Evolutionary conservation across 2,329 filamentous ascomycete species (phyloP).

Genomic region (Cladophialophora exuberans): DNA sequence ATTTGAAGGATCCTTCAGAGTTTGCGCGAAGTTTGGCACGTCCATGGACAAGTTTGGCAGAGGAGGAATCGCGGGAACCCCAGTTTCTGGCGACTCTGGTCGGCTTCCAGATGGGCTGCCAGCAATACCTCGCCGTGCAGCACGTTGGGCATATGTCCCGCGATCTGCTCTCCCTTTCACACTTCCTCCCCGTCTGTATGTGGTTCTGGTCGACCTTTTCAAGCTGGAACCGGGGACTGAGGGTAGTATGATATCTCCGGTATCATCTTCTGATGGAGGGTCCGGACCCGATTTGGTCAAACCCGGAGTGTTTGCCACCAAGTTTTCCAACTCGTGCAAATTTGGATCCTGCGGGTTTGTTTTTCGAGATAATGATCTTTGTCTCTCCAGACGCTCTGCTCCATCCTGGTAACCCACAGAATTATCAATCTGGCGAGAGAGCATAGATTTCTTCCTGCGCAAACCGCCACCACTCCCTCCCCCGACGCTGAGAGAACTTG

Average conservation of each 20-base stretch:
- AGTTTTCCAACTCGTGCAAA: constrained; percentile 70
- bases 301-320: constrained; percentile 71
- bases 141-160: constrained; percentile 73
- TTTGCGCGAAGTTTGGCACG: constrained; percentile 49
- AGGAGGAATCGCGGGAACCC: constrained; percentile 36
- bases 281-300: constrained; percentile 59
- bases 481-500: constrained; percentile 32
- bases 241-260: constrained; percentile 69
- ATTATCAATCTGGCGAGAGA: constrained; percentile 87
- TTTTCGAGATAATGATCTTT: constrained; percentile 64
- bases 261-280: constrained; percentile 63
- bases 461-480: constrained; percentile 60
- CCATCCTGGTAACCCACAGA: constrained; percentile 78
- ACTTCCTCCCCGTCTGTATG: constrained; percentile 85
- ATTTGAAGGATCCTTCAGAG: constrained; percentile 43
- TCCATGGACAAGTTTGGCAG: constrained; percentile 39
- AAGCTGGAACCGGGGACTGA: constrained; percentile 75
- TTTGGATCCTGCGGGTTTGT: constrained; percentile 64
- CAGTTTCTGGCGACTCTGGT: constrained; percentile 30
- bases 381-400: constrained; percentile 75
- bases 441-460: constrained; percentile 89
- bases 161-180: constrained; percentile 65
- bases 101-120: constrained; percentile 26
- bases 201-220: constrained; percentile 87
- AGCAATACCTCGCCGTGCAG: constrained; percentile 54